Conservation (phyloP, 1,284 basidiomycete species). For the Trichosporon sp. region DNA sequence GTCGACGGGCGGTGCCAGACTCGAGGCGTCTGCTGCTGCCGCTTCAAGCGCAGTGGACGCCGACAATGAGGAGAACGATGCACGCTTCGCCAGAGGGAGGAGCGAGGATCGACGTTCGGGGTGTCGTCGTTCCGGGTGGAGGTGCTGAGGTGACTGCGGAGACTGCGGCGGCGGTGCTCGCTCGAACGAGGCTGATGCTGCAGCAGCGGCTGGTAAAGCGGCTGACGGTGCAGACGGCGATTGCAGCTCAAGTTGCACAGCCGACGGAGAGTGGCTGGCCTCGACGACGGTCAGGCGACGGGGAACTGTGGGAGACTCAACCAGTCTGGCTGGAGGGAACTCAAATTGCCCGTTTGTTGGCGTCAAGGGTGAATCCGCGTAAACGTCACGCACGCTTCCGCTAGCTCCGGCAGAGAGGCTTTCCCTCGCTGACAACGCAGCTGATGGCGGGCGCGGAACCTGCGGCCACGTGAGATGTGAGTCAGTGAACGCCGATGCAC, state of each 20-base stretch:
- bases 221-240: not conserved
- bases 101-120: not conserved
- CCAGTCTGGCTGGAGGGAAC: conserved; percentile 22
- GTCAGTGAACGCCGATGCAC: not conserved
- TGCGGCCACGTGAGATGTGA: conserved; percentile 1
- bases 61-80: not conserved
- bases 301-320: conserved; percentile 30
- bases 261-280: conserved; percentile 8
- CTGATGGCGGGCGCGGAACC: not conserved
- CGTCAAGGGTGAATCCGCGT: conserved; percentile 11
- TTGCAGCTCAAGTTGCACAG: not conserved
- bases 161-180: too few species aligned
- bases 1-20: not conserved
- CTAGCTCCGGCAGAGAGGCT: not conserved
- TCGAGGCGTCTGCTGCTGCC: conserved; percentile 1
- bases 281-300: conserved; percentile 35
- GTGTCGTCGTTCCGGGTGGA: not conserved
- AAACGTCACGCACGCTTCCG: conserved; percentile 2
- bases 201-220: not conserved
- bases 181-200: too few species aligned
- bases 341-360: conserved; percentile 14
- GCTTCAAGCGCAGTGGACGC: not conserved
- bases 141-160: conserved; percentile 2
- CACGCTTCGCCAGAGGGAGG: not conserved
- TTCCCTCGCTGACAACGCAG: not conserved